phyloP scores from a whole-genome alignment of 768 basidiomycete genomes.

The Suillus americanus region DNA sequence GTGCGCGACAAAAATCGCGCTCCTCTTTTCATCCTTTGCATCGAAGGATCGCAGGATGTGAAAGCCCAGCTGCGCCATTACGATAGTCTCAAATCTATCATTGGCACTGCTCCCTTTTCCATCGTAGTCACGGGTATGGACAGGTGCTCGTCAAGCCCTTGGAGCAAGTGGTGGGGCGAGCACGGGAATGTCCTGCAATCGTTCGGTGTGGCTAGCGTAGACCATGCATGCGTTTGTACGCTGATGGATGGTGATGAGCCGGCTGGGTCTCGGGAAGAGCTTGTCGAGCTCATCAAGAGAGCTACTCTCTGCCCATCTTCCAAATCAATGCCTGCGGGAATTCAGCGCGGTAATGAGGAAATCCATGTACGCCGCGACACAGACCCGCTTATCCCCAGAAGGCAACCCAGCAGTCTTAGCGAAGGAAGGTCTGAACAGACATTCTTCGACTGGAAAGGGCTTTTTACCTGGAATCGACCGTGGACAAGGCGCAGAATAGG shows the following conservation, averaged over 20 bases:
- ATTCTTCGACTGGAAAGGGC: neutral
- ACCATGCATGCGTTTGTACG: neutral
- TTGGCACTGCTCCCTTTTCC: neutral
- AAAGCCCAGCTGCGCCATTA: neutral
- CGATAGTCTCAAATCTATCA: neutral
- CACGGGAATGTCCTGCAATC: neutral
- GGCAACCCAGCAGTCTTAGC: neutral
- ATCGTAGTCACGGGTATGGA: conserved; percentile 3
- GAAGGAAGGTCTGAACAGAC: neutral
- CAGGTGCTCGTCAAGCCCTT: neutral
- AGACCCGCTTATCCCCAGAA: neutral
- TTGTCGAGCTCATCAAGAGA: neutral
- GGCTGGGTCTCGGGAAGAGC: neutral
- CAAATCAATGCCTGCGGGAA: neutral
- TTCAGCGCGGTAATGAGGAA: neutral
- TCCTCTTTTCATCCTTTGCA: neutral
- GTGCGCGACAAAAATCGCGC: conserved; percentile 10
- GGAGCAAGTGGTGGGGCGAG: conserved; percentile 1
- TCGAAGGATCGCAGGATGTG: neutral
- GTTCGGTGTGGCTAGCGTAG: neutral
- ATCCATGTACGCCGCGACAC: neutral
- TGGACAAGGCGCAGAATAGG: neutral
- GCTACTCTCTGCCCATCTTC: neutral
- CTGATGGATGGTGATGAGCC: neutral
- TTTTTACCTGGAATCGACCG: neutral